These are phyloP conservation scores for Paradendryphiella salina DNA, from an alignment of 2,329 filamentous ascomycete species.

Conservation along the genomic window DNA sequence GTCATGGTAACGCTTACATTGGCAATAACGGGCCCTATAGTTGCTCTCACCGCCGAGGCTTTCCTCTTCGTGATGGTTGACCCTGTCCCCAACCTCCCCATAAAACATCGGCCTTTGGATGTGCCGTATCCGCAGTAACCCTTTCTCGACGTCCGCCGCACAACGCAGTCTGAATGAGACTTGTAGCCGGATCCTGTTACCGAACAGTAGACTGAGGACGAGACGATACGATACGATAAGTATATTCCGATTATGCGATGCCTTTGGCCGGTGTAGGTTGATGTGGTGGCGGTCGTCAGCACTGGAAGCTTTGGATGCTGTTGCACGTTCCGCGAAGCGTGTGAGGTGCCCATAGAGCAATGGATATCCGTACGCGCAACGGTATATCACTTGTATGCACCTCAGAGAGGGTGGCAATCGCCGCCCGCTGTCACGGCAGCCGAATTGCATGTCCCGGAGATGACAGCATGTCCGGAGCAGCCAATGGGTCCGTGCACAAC, in stretches of 20 bases:
- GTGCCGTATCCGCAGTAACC: not conserved
- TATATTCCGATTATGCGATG: not conserved
- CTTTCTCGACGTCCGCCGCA: not conserved
- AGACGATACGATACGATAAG: not conserved
- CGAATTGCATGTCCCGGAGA: constrained; percentile 5
- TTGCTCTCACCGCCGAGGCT: constrained; percentile 1
- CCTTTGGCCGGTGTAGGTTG: not conserved
- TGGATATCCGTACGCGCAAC: constrained; percentile 10
- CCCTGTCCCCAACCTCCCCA: not conserved
- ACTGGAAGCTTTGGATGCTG: not conserved
- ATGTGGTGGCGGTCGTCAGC: not conserved
- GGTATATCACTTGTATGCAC: constrained; percentile 12
- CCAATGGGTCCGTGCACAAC: constrained; percentile 15
- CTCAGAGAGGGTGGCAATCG: constrained; percentile 13
- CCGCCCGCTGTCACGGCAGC: constrained; percentile 12
- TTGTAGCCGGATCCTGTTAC: not conserved
- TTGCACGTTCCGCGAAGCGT: constrained; percentile 4
- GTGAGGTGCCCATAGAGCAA: constrained; percentile 5
- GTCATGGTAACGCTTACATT: not conserved
- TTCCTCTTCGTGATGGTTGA: not conserved
- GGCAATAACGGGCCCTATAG: not conserved
- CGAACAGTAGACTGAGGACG: not conserved
- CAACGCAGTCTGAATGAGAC: not conserved
- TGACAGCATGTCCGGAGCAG: constrained; percentile 1
- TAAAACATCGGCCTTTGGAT: not conserved